These are phyloP conservation scores for Eimeria maxima DNA, from an alignment of 169 alveolate species.

Conservation along the genomic window DNA sequence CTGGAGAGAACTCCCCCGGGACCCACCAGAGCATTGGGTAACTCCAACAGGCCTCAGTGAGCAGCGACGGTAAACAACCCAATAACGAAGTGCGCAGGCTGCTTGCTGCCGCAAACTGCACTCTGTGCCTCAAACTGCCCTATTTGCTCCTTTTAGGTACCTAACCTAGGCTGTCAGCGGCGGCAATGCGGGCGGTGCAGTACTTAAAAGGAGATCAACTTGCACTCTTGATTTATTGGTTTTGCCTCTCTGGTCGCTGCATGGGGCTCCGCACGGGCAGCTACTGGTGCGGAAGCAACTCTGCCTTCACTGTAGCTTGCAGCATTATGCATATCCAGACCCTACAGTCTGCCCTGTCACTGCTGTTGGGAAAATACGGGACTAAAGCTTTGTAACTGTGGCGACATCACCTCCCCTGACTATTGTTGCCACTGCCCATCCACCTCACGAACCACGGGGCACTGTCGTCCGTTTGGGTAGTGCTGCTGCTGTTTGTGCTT, in stretches of 20 bases:
- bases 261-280: background rate
- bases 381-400: constrained; percentile 21
- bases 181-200: constrained; percentile 7
- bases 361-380: background rate
- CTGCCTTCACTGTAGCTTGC: background rate
- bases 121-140: background rate
- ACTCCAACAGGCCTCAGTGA: background rate
- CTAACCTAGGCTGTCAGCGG: constrained; percentile 7
- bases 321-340: background rate
- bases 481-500: constrained; percentile 14
- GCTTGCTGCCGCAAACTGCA: background rate
- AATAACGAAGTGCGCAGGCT: background rate
- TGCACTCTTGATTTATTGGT: background rate
- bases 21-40: background rate
- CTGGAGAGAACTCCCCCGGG: background rate
- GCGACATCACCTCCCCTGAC: constrained; percentile 39
- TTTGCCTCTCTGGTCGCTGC: constrained; percentile 29
- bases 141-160: constrained; percentile 29
- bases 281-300: background rate
- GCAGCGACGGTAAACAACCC: background rate
- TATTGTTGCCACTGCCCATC: constrained; percentile 72
- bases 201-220: background rate
- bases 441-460: constrained; percentile 47
- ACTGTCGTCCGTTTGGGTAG: background rate
- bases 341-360: background rate